These are phyloP conservation scores for Chloropicon primus DNA, from an alignment of 139 green algal genomes.

Conservation along the genomic window DNA sequence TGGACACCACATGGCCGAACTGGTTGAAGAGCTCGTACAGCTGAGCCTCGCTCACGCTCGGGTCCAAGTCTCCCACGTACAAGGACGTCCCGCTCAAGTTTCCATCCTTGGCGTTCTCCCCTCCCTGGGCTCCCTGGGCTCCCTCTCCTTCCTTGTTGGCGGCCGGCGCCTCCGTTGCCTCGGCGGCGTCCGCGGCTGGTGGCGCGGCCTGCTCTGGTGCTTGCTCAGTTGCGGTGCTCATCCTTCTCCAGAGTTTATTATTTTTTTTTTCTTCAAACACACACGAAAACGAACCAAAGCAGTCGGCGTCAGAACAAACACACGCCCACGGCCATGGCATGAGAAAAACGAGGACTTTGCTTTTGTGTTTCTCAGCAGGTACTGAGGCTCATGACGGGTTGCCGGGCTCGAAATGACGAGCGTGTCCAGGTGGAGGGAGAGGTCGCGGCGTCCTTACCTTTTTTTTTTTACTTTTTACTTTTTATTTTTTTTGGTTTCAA, in stretches of 20 bases:
- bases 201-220: background rate
- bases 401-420: too few relatives aligned
- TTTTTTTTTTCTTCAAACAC: background rate
- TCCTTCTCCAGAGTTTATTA: too few relatives aligned
- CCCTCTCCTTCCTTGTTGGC: background rate
- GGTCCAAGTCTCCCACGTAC: constrained; percentile 87
- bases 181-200: background rate
- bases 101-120: background rate
- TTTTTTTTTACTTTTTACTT: too few relatives aligned
- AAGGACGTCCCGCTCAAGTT: constrained; percentile 34
- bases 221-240: background rate
- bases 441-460: too few relatives aligned
- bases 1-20: constrained; percentile 76
- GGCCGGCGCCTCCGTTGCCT: background rate
- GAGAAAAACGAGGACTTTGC: too few relatives aligned
- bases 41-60: constrained; percentile 71
- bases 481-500: too few relatives aligned
- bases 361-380: too few relatives aligned
- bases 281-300: too few relatives aligned
- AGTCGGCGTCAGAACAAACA: too few relatives aligned
- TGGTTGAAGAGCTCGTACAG: constrained; percentile 85
- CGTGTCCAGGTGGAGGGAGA: too few relatives aligned
- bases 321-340: too few relatives aligned
- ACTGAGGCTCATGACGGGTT: too few relatives aligned
- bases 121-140: background rate